These are phyloP conservation scores for Vitis vinifera DNA, from an alignment of 164 flowering plant genomes.

Conservation along the genomic window ASM3070453v1 NC_081817.1:20682501-20683000, in stretches of 20 bases:
- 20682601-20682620: background rate
- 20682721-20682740: constrained; percentile 72
- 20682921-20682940: background rate
- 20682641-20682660: background rate
- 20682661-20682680: constrained; percentile 82
- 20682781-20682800: constrained; percentile 85
- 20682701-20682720: constrained; percentile 79
- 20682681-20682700: constrained; percentile 92
- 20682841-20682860: background rate
- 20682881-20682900: too few species aligned
- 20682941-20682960: constrained; percentile 98
- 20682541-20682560: too few species aligned
- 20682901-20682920: too few species aligned
- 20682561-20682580: too few species aligned
- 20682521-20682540: too few species aligned
- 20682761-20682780: constrained; percentile 85
- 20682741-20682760: constrained; percentile 92
- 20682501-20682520: too few species aligned
- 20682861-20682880: too few species aligned
- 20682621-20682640: background rate
- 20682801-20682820: constrained; percentile 54
- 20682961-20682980: constrained; percentile 89
- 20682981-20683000: constrained; percentile 97
- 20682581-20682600: too few species aligned
- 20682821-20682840: background rate